phyloP scores from a whole-genome alignment of 2,329 filamentous ascomycete genomes.

The Ilyonectria robusta region DNA sequence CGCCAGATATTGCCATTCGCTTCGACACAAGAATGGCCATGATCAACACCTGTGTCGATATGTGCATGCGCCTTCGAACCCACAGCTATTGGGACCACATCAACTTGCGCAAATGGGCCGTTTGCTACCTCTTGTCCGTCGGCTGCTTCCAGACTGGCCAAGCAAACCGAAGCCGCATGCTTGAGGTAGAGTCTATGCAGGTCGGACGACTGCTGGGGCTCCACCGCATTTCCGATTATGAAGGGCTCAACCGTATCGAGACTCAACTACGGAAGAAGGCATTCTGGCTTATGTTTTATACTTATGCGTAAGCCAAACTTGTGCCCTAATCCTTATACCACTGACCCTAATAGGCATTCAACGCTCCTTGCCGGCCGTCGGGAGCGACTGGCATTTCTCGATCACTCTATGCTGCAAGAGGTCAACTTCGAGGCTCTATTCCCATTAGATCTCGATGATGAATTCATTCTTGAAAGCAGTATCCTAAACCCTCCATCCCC shows the following conservation, averaged over 20 bases:
- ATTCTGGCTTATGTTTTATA: conserved; percentile 55
- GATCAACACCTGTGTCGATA: conserved; percentile 46
- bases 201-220: conserved; percentile 51
- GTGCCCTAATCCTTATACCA: not conserved
- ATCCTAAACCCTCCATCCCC: conserved; percentile 24
- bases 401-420: conserved; percentile 46
- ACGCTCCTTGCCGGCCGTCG: conserved; percentile 40
- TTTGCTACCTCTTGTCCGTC: conserved; percentile 51
- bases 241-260: conserved; percentile 51
- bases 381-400: conserved; percentile 47
- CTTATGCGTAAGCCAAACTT: conserved; percentile 38
- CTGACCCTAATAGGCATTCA: conserved; percentile 32
- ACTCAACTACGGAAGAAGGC: conserved; percentile 54
- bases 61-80: conserved; percentile 41
- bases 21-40: conserved; percentile 45
- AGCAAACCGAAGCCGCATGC: conserved; percentile 53
- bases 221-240: conserved; percentile 51
- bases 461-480: conserved; percentile 47
- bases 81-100: conserved; percentile 47
- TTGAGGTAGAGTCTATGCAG: conserved; percentile 54
- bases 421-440: conserved; percentile 52
- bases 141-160: conserved; percentile 54
- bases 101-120: conserved; percentile 54
- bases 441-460: conserved; percentile 51
- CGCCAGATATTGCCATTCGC: conserved; percentile 35